Percentiles rank a stretch among this genome's conserved stretches.
Conservation (phyloP, 2,329 filamentous ascomycete genomes). For the Penicillium sp. region DNA sequence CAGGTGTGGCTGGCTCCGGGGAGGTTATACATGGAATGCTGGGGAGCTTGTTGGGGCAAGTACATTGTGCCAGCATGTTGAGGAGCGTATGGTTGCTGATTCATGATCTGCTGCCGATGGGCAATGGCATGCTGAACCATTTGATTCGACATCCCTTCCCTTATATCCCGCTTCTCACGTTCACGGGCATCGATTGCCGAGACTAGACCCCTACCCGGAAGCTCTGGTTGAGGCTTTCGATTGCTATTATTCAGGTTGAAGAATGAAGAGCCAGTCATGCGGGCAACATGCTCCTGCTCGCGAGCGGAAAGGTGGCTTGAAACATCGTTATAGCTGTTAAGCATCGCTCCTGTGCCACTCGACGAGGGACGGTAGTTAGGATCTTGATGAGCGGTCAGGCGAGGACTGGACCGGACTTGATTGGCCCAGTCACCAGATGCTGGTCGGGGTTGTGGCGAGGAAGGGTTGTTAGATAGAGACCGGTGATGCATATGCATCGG, state of each 20-base stretch:
- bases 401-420: constrained; percentile 32
- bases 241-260: constrained; percentile 60
- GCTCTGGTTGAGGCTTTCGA: constrained; percentile 48
- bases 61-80: constrained; percentile 19
- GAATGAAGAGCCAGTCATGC: constrained; percentile 71
- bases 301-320: constrained; percentile 68
- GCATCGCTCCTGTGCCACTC: constrained; percentile 52
- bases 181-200: constrained; percentile 76
- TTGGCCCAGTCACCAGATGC: constrained; percentile 40
- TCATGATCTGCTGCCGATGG: constrained; percentile 55
- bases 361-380: constrained; percentile 44
- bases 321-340: constrained; percentile 50
- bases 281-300: constrained; percentile 84
- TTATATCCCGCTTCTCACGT: constrained; percentile 68
- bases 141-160: constrained; percentile 63
- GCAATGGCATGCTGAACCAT: constrained; percentile 69
- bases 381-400: constrained; percentile 27
- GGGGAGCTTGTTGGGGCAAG: constrained; percentile 17
- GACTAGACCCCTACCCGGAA: constrained; percentile 60
- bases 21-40: constrained; percentile 34
- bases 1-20: constrained; percentile 35
- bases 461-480: constrained; percentile 52
- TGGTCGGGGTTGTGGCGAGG: constrained; percentile 26
- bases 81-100: constrained; percentile 30
- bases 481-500: constrained; percentile 59